Evolutionary conservation across 768 basidiomycete species (phyloP).

Genomic region (Tricholoma hemisulphureum): DNA sequence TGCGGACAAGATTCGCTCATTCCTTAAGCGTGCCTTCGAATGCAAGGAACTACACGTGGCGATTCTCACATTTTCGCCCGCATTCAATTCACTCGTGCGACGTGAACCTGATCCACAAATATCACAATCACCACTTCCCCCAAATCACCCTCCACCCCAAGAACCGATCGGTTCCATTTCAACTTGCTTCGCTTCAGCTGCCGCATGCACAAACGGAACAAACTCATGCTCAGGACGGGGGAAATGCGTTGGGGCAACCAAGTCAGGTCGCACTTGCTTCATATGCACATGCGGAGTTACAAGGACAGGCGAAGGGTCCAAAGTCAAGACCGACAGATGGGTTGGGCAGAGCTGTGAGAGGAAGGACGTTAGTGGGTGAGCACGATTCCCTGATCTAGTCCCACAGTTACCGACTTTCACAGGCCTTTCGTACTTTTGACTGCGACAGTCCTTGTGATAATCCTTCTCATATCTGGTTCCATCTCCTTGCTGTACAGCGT

Average conservation of each 20-base stretch:
- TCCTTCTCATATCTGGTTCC: constrained; percentile 66
- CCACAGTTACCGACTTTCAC: constrained; percentile 9
- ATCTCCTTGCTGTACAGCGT: constrained; percentile 63
- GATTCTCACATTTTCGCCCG: constrained; percentile 47
- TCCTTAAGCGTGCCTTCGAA: constrained; percentile 45
- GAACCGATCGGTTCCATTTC: constrained; percentile 58
- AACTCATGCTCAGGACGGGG: constrained; percentile 70
- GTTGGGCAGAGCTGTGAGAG: constrained; percentile 75
- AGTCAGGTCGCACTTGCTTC: constrained; percentile 56
- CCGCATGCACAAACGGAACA: constrained; percentile 62
- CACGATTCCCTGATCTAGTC: constrained; percentile 16
- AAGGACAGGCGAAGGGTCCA: constrained; percentile 48
- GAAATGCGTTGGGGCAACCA: constrained; percentile 57
- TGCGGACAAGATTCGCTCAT: constrained; percentile 41
- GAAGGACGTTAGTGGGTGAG: constrained; percentile 79
- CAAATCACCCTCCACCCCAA: constrained; percentile 40
- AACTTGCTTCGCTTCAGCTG: constrained; percentile 57
- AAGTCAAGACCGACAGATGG: constrained; percentile 64
- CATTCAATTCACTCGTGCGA: constrained; percentile 25
- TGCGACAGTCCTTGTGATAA: constrained; percentile 63
- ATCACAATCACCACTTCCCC: constrained; percentile 48
- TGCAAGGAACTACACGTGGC: constrained; percentile 45
- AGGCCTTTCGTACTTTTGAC: constrained; percentile 76
- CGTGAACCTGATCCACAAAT: constrained; percentile 41
- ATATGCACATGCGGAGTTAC: constrained; percentile 52